These are phyloP conservation scores for Chlamydomonas applanata DNA, from an alignment of 139 green algal genomes.

Conservation along the genomic window DNA sequence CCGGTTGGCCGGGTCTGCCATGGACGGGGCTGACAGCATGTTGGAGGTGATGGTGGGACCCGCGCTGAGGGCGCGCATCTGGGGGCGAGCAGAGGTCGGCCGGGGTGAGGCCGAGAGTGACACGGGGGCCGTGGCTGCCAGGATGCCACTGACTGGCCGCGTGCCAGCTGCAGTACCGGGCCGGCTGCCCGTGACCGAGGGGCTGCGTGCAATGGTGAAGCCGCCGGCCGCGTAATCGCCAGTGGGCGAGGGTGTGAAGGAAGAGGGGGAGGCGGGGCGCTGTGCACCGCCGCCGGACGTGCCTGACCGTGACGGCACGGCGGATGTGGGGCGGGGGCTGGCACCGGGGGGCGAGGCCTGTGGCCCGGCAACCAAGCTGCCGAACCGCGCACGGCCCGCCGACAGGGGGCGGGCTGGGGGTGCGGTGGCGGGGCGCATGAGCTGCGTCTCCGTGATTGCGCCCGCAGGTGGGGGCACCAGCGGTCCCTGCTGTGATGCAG, in stretches of 20 bases:
- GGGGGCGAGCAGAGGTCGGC: background rate
- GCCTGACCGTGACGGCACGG: too few species aligned
- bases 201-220: too few species aligned
- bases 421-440: background rate
- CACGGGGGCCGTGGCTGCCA: conserved; percentile 3
- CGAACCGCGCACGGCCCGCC: background rate
- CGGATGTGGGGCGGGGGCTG: too few species aligned
- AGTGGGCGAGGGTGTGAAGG: too few species aligned
- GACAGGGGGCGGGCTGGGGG: background rate
- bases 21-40: background rate
- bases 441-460: background rate
- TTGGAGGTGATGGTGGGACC: background rate
- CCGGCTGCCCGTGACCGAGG: too few species aligned
- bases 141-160: background rate
- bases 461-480: background rate
- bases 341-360: too few species aligned
- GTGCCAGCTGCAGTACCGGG: too few species aligned
- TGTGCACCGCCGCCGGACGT: too few species aligned
- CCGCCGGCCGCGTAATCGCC: too few species aligned
- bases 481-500: background rate
- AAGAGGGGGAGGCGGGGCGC: too few species aligned
- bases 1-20: background rate
- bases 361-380: too few species aligned
- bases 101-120: background rate
- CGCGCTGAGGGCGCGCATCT: background rate